Base-by-base conservation (phyloP, 805 yeast genomes). In the Priceomyces fermenticarens region DNA sequence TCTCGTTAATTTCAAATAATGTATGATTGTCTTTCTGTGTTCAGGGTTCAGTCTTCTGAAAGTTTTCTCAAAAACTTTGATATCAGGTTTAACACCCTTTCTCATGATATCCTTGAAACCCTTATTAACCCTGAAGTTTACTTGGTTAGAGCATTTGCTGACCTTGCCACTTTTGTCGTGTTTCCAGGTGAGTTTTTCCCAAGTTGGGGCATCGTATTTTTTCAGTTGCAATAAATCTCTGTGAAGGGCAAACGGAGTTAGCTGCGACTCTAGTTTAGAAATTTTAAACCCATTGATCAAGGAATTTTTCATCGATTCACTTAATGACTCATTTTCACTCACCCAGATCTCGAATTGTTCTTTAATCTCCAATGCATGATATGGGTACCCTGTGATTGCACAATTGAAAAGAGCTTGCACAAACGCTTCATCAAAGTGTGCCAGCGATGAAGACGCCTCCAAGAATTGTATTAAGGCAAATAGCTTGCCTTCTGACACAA, bases 51-150 rank as follows among this genome's bases (percentile, higher is more conserved):
- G 57, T 26, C 58, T 48, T 23, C 53, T 45, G 38, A 64, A 60
- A 0, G 73, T 65, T 30, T 53, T 58, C 34, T 59, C 59, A 4
- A 70, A 42, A n/a, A 67, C 38, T 11, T 41, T 39, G 35, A 50
- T 48, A 41, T 69, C 72, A 0, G 74, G 74, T 20, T 56, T 49
- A 6, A 69, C 57, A 0, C 73, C 73, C 38, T 51, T 54, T n/a
- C 60, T 44, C 20, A 66, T 39, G 6, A 69, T 40, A 11, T 60
- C 65, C 6, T 44, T 46, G 33, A 69, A 62, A 15, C 73, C 75
- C 34, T 53, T 48, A 15, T 54, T 51, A 27, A 60, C 45, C 27
- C 72, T 44, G 40, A 55, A 65, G 30, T 55, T 54, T 3, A 63
- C 46, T 38, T 66, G 70, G 13, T 49, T 49, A 14, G 46, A 43